A percentile compares a stretch with the other conserved stretches of the same genome.
Evolutionary conservation across 768 basidiomycete species (phyloP).

Genomic region (Sutorius australiensis): DNA sequence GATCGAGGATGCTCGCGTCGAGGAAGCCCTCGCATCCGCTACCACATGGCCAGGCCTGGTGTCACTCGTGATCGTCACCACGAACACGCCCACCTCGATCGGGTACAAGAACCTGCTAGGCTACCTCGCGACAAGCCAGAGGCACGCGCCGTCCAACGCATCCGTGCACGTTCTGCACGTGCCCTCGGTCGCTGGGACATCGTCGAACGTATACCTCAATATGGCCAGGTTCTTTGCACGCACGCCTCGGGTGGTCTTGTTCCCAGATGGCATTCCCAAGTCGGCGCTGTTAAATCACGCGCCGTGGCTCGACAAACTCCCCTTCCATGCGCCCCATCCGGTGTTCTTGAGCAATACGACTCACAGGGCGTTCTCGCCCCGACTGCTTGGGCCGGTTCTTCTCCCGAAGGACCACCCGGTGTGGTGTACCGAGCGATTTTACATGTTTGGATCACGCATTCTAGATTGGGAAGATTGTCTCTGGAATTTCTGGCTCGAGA

Average conservation of each 20-base stretch:
- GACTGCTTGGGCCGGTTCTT: conserved; percentile 44
- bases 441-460: conserved; percentile 40
- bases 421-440: conserved; percentile 63
- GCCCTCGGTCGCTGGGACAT: conserved; percentile 31
- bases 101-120: conserved; percentile 19
- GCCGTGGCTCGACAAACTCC: conserved; percentile 15
- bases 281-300: conserved; percentile 16
- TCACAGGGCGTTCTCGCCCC: conserved; percentile 37
- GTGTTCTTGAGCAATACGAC: conserved; percentile 29
- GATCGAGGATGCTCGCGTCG: conserved; percentile 37
- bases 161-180: conserved; percentile 49
- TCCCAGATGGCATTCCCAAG: conserved; percentile 43
- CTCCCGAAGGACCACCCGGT: conserved; percentile 41
- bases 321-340: conserved; percentile 16
- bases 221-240: conserved; percentile 57
- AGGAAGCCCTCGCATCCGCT: conserved; percentile 35
- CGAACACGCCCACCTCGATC: conserved; percentile 27
- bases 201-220: conserved; percentile 57
- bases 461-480: conserved; percentile 63
- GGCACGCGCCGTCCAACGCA: conserved; percentile 20
- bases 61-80: conserved; percentile 46
- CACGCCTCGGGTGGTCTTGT: conserved; percentile 46
- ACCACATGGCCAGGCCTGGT: conserved; percentile 47
- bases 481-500: conserved; percentile 61
- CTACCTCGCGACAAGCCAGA: conserved; percentile 3